These are phyloP conservation scores for Metschnikowia proteae DNA, from an alignment of 805 yeast species.

Conservation along the genomic window DNA sequence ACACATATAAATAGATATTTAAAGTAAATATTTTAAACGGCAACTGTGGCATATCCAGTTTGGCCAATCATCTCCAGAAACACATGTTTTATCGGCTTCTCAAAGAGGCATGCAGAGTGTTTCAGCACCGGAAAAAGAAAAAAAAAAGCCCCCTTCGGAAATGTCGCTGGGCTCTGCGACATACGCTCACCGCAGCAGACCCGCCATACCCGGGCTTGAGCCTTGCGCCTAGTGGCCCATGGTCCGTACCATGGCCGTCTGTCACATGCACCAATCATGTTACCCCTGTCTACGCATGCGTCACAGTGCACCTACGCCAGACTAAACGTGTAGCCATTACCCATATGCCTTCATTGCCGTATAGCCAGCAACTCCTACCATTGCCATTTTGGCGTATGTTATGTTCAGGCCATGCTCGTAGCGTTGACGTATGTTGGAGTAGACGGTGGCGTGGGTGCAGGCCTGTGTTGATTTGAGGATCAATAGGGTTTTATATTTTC, in stretches of 20 bases:
- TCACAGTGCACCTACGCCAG: not conserved
- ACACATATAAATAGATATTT: too few relatives aligned
- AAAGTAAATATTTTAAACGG: too few relatives aligned
- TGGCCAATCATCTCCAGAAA: not conserved
- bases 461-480: not conserved
- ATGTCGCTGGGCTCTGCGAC: conserved; percentile 5
- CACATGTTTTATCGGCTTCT: not conserved
- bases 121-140: not conserved
- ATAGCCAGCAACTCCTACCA: not conserved
- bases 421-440: not conserved
- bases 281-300: not conserved
- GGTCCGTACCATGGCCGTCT: not conserved
- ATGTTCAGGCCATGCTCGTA: not conserved
- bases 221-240: not conserved
- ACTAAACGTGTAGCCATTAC: too few relatives aligned
- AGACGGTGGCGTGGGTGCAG: conserved; percentile 1
- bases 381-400: not conserved
- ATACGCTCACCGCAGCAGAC: conserved; percentile 4
- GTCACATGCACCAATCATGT: not conserved
- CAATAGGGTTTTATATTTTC: conserved; percentile 1
- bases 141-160: conserved; percentile 3
- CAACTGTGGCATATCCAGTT: too few relatives aligned
- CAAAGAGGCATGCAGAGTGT: not conserved
- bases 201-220: conserved; percentile 1
- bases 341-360: not conserved